A percentile compares a stretch with the other conserved stretches of the same genome.
phyloP scores from a whole-genome alignment of 352 stramenopile genomes.

The Phytophthora pini region DNA sequence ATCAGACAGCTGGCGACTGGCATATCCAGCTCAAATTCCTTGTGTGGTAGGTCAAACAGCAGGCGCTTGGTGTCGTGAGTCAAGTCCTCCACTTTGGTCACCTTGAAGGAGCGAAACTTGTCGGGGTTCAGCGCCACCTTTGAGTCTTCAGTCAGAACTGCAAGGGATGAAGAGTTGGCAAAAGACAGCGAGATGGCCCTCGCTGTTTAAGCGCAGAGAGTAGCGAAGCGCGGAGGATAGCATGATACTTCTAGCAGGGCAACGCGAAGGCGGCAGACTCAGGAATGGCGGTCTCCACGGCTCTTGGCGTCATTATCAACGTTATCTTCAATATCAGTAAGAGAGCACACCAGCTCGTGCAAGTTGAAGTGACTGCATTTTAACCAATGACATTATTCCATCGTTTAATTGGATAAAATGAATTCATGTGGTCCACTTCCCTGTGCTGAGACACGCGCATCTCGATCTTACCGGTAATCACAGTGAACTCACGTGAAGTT shows the following conservation, averaged over 20 bases:
- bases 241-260: neutral
- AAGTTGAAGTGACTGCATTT: too few relatives aligned
- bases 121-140: neutral
- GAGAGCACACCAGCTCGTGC: too few relatives aligned
- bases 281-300: neutral
- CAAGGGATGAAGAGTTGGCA: neutral
- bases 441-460: neutral
- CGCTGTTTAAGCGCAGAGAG: neutral
- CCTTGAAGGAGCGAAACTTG: neutral
- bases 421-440: too few relatives aligned
- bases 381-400: too few relatives aligned
- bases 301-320: neutral
- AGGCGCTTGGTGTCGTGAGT: neutral
- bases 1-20: neutral
- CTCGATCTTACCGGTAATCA: slow-evolving; percentile 3
- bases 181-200: too few relatives aligned
- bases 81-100: neutral
- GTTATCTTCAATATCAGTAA: neutral
- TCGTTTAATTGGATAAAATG: too few relatives aligned
- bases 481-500: too few relatives aligned
- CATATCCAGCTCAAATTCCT: neutral
- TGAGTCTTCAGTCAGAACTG: neutral
- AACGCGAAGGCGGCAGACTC: neutral
- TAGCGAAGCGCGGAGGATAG: neutral
- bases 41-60: too few relatives aligned